These are phyloP conservation scores for Sophora flavescens DNA, from an alignment of 306 rosid genomes.

Conservation along the genomic window DNA sequence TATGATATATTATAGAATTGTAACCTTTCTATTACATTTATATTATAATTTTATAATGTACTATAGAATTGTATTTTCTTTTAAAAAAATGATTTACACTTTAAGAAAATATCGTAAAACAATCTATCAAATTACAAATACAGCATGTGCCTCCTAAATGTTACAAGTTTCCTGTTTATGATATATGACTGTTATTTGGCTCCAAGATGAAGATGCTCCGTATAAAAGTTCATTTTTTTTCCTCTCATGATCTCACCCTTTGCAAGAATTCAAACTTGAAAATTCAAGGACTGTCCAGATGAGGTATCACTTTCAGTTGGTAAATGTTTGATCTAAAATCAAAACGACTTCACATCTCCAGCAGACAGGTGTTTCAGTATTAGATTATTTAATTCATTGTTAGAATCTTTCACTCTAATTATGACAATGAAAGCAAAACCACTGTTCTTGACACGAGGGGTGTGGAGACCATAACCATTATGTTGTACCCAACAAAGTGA, in stretches of 20 bases:
- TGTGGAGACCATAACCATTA: constrained; percentile 45
- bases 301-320: constrained; percentile 41
- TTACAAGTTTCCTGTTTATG: not conserved
- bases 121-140: not conserved
- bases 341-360: constrained; percentile 36
- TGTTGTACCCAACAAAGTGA: constrained; percentile 52
- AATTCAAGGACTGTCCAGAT: constrained; percentile 34
- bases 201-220: no score
- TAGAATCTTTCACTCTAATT: constrained; percentile 25
- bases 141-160: not conserved
- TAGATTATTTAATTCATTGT: constrained; percentile 37
- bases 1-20: no score
- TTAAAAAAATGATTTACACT: no score
- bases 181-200: not conserved
- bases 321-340: constrained; percentile 45
- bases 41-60: not conserved
- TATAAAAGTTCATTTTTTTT: no score
- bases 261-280: no score
- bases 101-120: no score
- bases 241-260: no score
- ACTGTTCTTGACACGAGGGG: constrained; percentile 54
- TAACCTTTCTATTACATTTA: no score
- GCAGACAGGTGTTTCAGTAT: constrained; percentile 30
- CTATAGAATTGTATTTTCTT: no score
- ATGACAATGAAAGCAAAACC: constrained; percentile 43